phyloP scores from a whole-genome alignment of 1,284 basidiomycete genomes.

The Violaceomyces palustris region DNA sequence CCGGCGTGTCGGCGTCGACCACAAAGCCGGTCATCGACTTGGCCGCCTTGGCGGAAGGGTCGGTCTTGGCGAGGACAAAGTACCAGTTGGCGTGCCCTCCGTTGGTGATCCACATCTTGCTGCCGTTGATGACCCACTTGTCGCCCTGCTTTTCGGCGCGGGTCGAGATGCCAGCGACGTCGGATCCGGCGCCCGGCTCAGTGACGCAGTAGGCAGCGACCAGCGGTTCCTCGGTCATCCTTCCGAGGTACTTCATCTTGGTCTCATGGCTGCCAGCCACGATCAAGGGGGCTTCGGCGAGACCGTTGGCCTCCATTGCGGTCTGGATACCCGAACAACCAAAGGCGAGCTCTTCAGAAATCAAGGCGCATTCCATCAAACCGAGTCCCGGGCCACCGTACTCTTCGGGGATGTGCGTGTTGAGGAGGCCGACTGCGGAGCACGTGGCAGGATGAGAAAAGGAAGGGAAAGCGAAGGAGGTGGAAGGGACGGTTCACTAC shows the following conservation, averaged over 20 bases:
- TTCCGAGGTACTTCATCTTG: constrained; percentile 59
- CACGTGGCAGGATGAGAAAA: too few relatives aligned
- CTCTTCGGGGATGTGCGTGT: constrained; percentile 53
- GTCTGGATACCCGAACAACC: constrained; percentile 61
- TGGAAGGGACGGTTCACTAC: too few relatives aligned
- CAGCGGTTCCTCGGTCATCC: constrained; percentile 60
- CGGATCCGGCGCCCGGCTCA: constrained; percentile 59
- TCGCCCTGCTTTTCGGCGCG: constrained; percentile 58
- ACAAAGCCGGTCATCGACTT: constrained; percentile 60
- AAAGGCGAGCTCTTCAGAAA: constrained; percentile 57
- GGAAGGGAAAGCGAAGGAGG: too few relatives aligned
- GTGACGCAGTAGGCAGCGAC: constrained; percentile 60
- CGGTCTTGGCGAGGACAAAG: constrained; percentile 60
- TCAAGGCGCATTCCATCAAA: constrained; percentile 57
- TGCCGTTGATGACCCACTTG: constrained; percentile 56
- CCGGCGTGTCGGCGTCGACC: constrained; percentile 58
- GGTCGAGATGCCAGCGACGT: constrained; percentile 55
- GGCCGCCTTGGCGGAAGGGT: constrained; percentile 55
- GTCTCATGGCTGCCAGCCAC: constrained; percentile 57
- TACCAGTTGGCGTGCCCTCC: constrained; percentile 59
- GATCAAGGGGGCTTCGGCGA: constrained; percentile 59
- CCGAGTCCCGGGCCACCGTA: constrained; percentile 59
- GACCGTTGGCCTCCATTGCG: constrained; percentile 56
- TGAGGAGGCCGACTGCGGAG: constrained; percentile 38
- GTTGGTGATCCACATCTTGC: constrained; percentile 59